Conservation (phyloP, 176 grass and related monocot genomes). For the Avena eriantha region DNA sequence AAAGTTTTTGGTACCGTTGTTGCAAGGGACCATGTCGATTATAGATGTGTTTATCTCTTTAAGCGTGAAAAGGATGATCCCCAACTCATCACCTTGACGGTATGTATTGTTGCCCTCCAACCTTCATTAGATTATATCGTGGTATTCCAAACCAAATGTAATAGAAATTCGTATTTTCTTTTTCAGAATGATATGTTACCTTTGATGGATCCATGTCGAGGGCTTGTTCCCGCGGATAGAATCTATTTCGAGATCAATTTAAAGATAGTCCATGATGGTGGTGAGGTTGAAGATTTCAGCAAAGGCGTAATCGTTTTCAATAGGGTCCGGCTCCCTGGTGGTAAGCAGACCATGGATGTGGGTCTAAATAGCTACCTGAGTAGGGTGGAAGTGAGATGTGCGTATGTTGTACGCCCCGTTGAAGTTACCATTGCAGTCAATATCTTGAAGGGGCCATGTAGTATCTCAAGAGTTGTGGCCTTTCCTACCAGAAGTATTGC, state of each 20-base stretch:
- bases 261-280: too few relatives aligned
- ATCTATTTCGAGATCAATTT: neutral
- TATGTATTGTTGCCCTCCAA: neutral
- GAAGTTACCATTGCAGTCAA: neutral
- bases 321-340: neutral
- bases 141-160: too few relatives aligned
- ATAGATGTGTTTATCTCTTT: neutral
- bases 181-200: neutral
- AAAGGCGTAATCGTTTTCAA: neutral
- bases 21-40: neutral
- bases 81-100: neutral
- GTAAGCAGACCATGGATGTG: neutral
- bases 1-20: neutral
- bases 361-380: neutral
- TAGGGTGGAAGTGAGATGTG: neutral
- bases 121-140: too few relatives aligned
- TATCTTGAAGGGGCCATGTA: neutral
- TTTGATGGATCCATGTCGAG: neutral
- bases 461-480: too few relatives aligned
- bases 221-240: neutral
- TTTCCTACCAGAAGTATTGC: too few relatives aligned
- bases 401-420: neutral
- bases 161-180: too few relatives aligned
- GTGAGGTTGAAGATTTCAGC: neutral
- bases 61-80: neutral